phyloP scores from a whole-genome alignment of 2,329 filamentous ascomycete genomes.

The Diaporthe ilicicola region DNA sequence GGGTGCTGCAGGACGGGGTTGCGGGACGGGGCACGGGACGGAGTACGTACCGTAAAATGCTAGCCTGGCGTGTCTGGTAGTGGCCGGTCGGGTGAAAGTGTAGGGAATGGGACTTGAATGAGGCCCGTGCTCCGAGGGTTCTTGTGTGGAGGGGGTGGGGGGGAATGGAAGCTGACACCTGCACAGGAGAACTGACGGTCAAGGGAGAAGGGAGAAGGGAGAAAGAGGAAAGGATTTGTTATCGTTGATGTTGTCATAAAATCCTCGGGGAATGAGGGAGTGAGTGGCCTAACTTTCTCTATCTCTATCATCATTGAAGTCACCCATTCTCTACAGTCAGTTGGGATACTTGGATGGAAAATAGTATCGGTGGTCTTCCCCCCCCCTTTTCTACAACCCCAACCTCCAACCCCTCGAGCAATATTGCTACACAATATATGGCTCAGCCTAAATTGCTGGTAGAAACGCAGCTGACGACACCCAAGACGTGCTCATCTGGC shows the following conservation, averaged over 20 bases:
- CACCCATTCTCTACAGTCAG: not conserved
- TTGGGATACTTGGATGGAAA: not conserved
- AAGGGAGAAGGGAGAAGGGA: constrained; percentile 15
- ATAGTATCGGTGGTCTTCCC: too few species aligned
- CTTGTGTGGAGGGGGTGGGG: too few species aligned
- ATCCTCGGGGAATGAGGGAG: not conserved
- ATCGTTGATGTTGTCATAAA: not conserved
- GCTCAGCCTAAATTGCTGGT: constrained; percentile 20
- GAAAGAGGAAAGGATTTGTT: too few species aligned
- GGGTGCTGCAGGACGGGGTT: not conserved
- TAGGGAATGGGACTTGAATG: not conserved
- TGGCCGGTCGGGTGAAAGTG: not conserved
- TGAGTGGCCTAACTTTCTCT: not conserved
- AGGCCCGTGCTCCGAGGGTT: not conserved
- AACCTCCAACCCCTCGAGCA: not conserved
- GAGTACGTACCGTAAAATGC: too few species aligned
- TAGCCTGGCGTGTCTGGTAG: too few species aligned
- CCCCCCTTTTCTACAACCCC: too few species aligned
- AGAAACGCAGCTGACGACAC: constrained; percentile 22
- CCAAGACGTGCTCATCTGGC: constrained; percentile 18
- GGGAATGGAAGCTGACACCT: not conserved
- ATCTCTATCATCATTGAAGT: too few species aligned
- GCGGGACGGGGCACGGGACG: not conserved
- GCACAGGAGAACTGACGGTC: not conserved
- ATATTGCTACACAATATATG: not conserved